Base-by-base conservation (phyloP, 139 green algal genomes). In the Limnomonas spitsbergensis region DNA sequence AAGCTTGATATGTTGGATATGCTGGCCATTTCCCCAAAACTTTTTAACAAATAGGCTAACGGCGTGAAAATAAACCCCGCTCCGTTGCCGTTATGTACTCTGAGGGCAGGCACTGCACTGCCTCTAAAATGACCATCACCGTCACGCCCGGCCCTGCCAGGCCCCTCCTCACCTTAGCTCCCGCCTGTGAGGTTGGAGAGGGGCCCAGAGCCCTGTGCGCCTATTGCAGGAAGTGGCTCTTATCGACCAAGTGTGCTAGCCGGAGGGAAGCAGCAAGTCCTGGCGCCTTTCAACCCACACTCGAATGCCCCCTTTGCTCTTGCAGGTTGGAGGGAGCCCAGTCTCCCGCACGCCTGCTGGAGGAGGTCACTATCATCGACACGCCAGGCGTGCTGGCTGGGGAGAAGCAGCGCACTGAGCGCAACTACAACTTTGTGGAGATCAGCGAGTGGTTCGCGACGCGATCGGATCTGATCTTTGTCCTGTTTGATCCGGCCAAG, bases 401-500 rank as follows among this genome's bases (percentile, higher is more conserved):
- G 0, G 93, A 98, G 87, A 98, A 98, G 89, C 95, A 98, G 87
- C 85, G 94, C 66, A 93, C 97, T 7, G 91, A 97, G 88, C 92
- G 95, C 31, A 86, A 88, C 26, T 99, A 99, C 89, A 92, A 95
- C 84, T 98, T 99, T 78, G 87, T 96, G 40, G 85, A 95, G 38
- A 93, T 97, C 27, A 94, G 89, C 81, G 87, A 90, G 84, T 96
- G 91, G 92, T 99, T 98, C 83, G 95, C 95, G 1, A 36, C 71
- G 9, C 39, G 71, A 4, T 94, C 87, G 82, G 95, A 99, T 83
- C 84, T 98, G 80, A 97, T 99, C 76, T 91, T 99, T 69, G 87
- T 99, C 80, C 90, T 99, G 4, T 99, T 99, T 83, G 96, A 99
- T 84, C 95, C 96, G 38, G 90, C 97, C 90, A 99, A 99, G 92